Base-by-base conservation (phyloP, 2,329 filamentous ascomycete genomes). In the Fusarium sp. region DNA sequence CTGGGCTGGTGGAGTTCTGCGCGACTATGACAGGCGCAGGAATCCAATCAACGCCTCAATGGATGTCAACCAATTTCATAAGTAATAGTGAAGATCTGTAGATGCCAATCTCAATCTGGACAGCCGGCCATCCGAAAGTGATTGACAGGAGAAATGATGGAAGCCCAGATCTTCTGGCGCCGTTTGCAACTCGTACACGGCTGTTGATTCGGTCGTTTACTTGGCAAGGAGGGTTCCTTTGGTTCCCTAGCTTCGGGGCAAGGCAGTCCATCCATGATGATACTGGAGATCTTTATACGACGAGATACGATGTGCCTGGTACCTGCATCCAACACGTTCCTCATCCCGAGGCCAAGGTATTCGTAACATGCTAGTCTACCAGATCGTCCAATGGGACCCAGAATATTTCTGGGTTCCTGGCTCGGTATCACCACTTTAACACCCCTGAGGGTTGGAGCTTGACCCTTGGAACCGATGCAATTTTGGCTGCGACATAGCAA, bases 401-500 rank as follows among this genome's bases (percentile, higher is more conserved):
- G 63, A 55, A 50, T 18, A 51, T 70, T 55, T 53, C 42, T 52
- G 50, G 32, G 50, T 65, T 52, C 45, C 51, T 65, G 55, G 57
- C 52, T 42, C 54, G 40, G 63, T 61, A 62, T 59, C 58, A 67
- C 62, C 53, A 65, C 54, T 61, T 61, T 59, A 46, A 38, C 30
- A 66, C 61, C 74, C 72, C 65, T 71, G 69, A 66, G 56, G 61
- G 52, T 64, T 64, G 42, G 27, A 58, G 34, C 50, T 44, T 75
- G 74, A 76, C 74, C 74, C 74, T 76, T 76, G 74, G 74, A 75
- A 76, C 74, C 63, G 58, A 64, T 68, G 73, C 59, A 76, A 76
- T 76, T 70, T 76, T 74, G 71, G 47, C 58, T 74, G 71, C 59
- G 64, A 76, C 71, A 71, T 52, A 65, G 49, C 55, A 43, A 70